Percentiles rank a stretch among this genome's conserved stretches.
phyloP scores from a whole-genome alignment of 2,329 filamentous ascomycete genomes.

The Calonectria naviculata region DNA sequence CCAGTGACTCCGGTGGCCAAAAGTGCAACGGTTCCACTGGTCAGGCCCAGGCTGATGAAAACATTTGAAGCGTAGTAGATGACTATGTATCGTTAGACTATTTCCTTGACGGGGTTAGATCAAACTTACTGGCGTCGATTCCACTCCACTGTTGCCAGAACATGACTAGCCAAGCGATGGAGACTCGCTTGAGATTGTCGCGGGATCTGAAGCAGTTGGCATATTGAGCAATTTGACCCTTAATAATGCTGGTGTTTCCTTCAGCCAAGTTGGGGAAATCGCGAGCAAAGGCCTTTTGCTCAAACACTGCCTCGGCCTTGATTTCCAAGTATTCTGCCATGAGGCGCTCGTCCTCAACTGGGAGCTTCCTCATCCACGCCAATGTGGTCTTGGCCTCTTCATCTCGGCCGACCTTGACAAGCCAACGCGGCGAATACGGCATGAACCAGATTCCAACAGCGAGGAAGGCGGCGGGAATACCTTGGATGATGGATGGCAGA shows the following conservation, averaged over 20 bases:
- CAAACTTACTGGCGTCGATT: not conserved
- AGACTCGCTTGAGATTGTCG: slow-evolving; percentile 71
- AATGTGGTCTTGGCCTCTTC: slow-evolving; percentile 68
- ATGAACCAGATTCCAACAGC: slow-evolving; percentile 80
- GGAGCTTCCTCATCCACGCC: slow-evolving; percentile 71
- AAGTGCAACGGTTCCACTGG: slow-evolving; percentile 67
- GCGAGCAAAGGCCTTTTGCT: slow-evolving; percentile 75
- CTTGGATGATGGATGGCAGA: slow-evolving; percentile 58
- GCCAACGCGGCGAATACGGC: slow-evolving; percentile 83
- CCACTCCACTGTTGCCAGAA: slow-evolving; percentile 62
- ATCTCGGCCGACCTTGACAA: slow-evolving; percentile 77
- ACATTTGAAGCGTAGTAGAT: slow-evolving; percentile 65
- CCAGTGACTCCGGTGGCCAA: slow-evolving; percentile 79
- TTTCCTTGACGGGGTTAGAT: slow-evolving; percentile 24
- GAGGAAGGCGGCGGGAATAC: slow-evolving; percentile 61
- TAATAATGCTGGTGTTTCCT: slow-evolving; percentile 53
- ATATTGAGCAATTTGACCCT: slow-evolving; percentile 61
- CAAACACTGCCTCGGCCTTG: slow-evolving; percentile 81
- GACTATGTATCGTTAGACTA: slow-evolving; percentile 44
- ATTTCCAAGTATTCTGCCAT: slow-evolving; percentile 84
- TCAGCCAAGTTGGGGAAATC: slow-evolving; percentile 59
- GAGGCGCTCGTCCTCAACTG: slow-evolving; percentile 72
- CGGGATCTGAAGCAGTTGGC: slow-evolving; percentile 38
- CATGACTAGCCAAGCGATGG: slow-evolving; percentile 72
- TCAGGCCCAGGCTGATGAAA: slow-evolving; percentile 73